phyloP scores from a whole-genome alignment of 208 protist species.

The Trypanosoma rangeli region DNA sequence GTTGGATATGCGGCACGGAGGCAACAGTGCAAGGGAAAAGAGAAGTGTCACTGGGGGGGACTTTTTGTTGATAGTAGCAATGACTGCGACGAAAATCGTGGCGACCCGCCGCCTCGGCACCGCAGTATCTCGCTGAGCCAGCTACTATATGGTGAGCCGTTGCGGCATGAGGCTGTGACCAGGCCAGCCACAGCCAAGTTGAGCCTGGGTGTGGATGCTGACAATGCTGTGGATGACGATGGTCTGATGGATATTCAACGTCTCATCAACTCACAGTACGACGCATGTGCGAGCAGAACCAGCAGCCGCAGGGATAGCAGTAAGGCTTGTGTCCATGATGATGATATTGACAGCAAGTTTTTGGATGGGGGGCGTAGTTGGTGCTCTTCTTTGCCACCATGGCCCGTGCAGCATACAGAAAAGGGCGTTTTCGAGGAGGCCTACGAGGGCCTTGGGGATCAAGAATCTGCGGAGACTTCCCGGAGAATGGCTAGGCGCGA shows the following conservation, averaged over 20 bases:
- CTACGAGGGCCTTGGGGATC: neutral
- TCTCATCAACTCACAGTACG: constrained; percentile 17
- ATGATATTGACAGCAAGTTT: neutral
- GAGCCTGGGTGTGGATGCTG: neutral
- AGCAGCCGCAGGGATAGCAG: no score
- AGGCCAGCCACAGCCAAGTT: neutral
- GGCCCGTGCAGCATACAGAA: neutral
- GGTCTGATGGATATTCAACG: constrained; percentile 7
- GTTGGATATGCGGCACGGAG: constrained; percentile 3
- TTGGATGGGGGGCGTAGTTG: neutral
- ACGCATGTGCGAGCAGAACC: neutral
- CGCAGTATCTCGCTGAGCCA: constrained; percentile 10
- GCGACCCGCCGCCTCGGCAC: neutral
- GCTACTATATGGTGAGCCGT: neutral
- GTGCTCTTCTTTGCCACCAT: neutral
- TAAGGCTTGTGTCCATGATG: neutral
- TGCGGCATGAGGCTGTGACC: neutral
- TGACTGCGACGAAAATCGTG: neutral
- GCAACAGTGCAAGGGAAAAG: neutral
- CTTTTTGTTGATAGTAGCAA: neutral
- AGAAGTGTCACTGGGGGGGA: no score
- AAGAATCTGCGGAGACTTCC: neutral
- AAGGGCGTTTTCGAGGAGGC: neutral
- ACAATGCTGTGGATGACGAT: neutral
- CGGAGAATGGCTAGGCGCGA: neutral